phyloP scores from a whole-genome alignment of 1,139 yeast genomes.

The Suhomyces guaymorum region DNA sequence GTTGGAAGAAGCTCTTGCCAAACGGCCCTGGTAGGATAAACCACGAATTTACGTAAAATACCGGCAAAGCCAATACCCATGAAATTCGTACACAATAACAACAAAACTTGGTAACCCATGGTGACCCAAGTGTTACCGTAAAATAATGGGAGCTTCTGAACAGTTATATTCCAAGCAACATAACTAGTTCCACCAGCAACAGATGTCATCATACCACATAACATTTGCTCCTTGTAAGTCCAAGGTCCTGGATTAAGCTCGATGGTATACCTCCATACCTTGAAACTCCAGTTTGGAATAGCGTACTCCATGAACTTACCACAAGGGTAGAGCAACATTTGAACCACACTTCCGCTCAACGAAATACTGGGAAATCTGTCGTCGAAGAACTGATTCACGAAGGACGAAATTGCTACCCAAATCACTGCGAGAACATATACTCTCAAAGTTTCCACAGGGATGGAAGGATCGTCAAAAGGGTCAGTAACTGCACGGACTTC shows the following conservation, averaged over 20 bases:
- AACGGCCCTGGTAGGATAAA: constrained; percentile 17
- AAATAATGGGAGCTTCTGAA: constrained; percentile 17
- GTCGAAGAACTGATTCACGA: constrained; percentile 57
- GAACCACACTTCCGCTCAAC: constrained; percentile 52
- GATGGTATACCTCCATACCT: constrained; percentile 18
- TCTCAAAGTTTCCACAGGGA: constrained; percentile 57
- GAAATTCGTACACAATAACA: constrained; percentile 20
- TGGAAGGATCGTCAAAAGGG: constrained; percentile 50
- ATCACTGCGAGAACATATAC: constrained; percentile 55
- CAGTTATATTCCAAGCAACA: constrained; percentile 19
- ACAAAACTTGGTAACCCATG: constrained; percentile 19
- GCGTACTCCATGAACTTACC: constrained; percentile 36
- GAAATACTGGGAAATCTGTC: constrained; percentile 55
- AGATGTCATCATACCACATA: constrained; percentile 21
- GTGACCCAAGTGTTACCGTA: constrained; percentile 20
- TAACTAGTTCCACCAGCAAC: constrained; percentile 17
- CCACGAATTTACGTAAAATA: constrained; percentile 20
- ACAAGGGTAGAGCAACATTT: constrained; percentile 57
- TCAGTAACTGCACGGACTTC: constrained; percentile 62
- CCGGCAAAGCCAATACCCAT: constrained; percentile 27
- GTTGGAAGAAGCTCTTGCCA: constrained; percentile 23
- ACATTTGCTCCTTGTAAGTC: constrained; percentile 25
- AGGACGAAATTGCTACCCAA: constrained; percentile 58
- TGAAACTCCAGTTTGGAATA: constrained; percentile 25
- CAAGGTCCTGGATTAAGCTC: constrained; percentile 28